These are phyloP conservation scores for Russula olivacea DNA, from an alignment of 768 basidiomycete genomes.

Conservation along the genomic window DNA sequence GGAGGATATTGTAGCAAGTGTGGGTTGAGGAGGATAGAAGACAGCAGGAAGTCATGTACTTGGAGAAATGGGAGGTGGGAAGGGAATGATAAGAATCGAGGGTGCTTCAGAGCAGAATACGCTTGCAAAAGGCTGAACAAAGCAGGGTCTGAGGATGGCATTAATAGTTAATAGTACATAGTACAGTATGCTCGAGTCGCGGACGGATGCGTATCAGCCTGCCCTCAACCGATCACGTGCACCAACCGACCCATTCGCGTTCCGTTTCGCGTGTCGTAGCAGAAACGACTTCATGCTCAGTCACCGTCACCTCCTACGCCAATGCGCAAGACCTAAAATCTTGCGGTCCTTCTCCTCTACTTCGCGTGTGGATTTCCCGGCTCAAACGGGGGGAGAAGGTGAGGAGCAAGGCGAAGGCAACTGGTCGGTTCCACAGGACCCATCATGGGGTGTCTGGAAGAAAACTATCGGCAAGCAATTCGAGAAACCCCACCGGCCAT, in stretches of 20 bases:
- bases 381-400: neutral
- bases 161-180: no score
- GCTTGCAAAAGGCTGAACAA: conserved; percentile 44
- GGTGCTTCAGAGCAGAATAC: conserved; percentile 49
- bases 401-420: conserved; percentile 24
- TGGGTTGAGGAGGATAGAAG: conserved; percentile 43
- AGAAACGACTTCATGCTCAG: conserved; percentile 1
- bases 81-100: conserved; percentile 41
- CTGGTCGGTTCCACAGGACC: conserved; percentile 2
- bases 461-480: conserved; percentile 20
- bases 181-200: no score
- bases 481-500: conserved; percentile 31
- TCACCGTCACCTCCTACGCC: conserved; percentile 9
- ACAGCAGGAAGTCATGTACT: conserved; percentile 53
- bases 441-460: conserved; percentile 12
- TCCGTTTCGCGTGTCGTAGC: neutral
- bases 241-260: neutral
- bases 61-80: conserved; percentile 32
- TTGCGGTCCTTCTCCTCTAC: neutral
- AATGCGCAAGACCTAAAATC: neutral
- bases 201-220: conserved; percentile 10
- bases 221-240: conserved; percentile 15
- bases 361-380: neutral
- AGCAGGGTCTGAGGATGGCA: neutral
- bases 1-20: conserved; percentile 59